phyloP scores from a whole-genome alignment of 176 grass and related monocot species.

The Hordeum vulgare region DNA sequence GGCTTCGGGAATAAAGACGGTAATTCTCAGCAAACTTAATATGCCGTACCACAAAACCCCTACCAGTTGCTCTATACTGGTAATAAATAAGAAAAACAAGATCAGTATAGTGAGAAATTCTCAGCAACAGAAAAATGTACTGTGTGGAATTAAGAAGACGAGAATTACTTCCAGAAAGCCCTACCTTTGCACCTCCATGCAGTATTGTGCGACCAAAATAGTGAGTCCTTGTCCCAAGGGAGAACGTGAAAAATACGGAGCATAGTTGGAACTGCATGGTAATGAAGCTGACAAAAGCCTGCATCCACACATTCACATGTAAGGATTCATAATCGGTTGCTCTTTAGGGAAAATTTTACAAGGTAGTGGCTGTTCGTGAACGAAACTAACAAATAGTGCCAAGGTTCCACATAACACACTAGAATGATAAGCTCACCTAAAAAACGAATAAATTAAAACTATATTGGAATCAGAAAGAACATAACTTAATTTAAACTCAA shows the following conservation, averaged over 20 bases:
- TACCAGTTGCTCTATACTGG: conserved; percentile 87
- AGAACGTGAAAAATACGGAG: conserved; percentile 95
- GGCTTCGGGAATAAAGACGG: conserved; percentile 83
- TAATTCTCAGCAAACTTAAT: conserved; percentile 98
- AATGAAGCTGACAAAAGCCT: conserved; percentile 83
- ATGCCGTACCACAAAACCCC: conserved; percentile 83
- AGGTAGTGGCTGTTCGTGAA: background rate
- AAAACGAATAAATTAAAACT: background rate
- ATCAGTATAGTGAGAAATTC: conserved; percentile 1
- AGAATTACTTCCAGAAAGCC: background rate
- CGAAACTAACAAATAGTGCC: conserved; percentile 4
- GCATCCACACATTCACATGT: conserved; percentile 19
- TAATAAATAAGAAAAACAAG: background rate
- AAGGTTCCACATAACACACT: conserved; percentile 6
- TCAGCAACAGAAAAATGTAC: background rate
- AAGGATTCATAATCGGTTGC: background rate
- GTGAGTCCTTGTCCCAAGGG: conserved; percentile 89
- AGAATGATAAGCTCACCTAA: background rate
- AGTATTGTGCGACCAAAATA: conserved; percentile 92
- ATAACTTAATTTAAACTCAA: background rate
- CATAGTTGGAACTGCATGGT: conserved; percentile 95
- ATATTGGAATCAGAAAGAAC: background rate
- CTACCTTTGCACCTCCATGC: conserved; percentile 89
- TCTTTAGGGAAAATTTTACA: conserved; percentile 14
- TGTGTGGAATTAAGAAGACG: background rate